Conservation (phyloP, 176 grass and related monocot species). For the Triticum timopheevii region DNA sequence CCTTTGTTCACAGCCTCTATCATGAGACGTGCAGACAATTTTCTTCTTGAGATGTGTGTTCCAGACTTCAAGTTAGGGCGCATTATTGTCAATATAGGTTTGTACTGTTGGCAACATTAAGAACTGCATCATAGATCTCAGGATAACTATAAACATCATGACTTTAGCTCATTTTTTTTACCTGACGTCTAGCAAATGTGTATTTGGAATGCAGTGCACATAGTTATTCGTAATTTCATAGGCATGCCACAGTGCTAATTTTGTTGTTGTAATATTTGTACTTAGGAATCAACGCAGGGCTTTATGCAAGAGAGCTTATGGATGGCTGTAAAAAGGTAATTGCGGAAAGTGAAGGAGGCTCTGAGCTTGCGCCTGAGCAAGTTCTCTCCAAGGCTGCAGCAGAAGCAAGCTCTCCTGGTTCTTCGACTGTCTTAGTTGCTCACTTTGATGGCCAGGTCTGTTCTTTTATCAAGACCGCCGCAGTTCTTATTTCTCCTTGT, state of each 20-base stretch:
- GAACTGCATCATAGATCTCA: neutral
- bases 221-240: neutral
- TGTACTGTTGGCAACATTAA: neutral
- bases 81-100: neutral
- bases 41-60: neutral
- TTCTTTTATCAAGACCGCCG: neutral
- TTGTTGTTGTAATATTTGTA: constrained; percentile 2
- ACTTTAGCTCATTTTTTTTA: neutral
- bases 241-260: neutral
- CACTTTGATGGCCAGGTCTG: constrained; percentile 89
- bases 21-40: neutral
- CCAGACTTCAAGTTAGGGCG: neutral
- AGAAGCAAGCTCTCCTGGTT: constrained; percentile 74
- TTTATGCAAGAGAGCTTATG: constrained; percentile 89
- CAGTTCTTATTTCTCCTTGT: neutral
- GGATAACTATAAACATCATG: neutral
- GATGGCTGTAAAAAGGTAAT: constrained; percentile 62
- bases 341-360: constrained; percentile 33
- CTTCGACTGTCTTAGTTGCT: constrained; percentile 88
- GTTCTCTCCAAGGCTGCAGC: constrained; percentile 68
- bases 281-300: constrained; percentile 79
- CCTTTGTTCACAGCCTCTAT: neutral
- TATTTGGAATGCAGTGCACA: neutral
- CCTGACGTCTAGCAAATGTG: neutral
- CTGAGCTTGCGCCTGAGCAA: constrained; percentile 51